Evolutionary conservation across 441 rosid genomes (phyloP), one percentile per base, ranked within the genome.

Genomic region (Gossypium davidsonii): DNA sequence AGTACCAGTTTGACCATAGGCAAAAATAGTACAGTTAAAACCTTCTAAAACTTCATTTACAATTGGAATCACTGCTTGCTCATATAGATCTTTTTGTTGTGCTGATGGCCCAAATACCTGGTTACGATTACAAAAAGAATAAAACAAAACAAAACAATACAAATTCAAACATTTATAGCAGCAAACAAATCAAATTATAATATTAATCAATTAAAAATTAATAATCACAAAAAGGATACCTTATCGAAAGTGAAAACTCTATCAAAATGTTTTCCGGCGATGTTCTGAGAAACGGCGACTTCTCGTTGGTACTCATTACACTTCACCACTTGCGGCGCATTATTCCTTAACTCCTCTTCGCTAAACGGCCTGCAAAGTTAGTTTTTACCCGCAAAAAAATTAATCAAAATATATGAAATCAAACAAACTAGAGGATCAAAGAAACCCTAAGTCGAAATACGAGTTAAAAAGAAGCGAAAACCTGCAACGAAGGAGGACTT

Each of bases 401-500:
- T 37, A 71, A 0, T 48, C 12, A 67, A 11, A 60, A 25, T 25
- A 7, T 18, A 0, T 6, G 12, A 55, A 55, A 55, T 18, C 23
- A 2, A 53, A 17, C 20, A n/a, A 60, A 60, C 15, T 60, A 60
- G 3, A 28, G 26, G 39, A 60, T 48, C 56, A 0, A 52, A 28
- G 11, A 79, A 26, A 77, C 52, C 67, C 61, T 14, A 63, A 67
- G 51, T 55, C 7, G 0, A 21, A n/a, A 42, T 15, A 20, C 25
- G 55, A 74, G 44, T 15, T 10, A 49, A 51, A 37, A 56, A 1
- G 0, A 57, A 42, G 4, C n/a, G 53, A 52, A 37, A 74, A 93
- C 99, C 99, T 90, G 97, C 99, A 96, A 26, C 99, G 94, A 9
- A 96, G 98, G 56, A 93, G 99, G 25, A 96, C 99, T 80, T 96